Evolutionary conservation across 768 basidiomycete species (phyloP), one percentile per base, ranked within the genome.

Genomic region (Filobasidium floriforme): DNA sequence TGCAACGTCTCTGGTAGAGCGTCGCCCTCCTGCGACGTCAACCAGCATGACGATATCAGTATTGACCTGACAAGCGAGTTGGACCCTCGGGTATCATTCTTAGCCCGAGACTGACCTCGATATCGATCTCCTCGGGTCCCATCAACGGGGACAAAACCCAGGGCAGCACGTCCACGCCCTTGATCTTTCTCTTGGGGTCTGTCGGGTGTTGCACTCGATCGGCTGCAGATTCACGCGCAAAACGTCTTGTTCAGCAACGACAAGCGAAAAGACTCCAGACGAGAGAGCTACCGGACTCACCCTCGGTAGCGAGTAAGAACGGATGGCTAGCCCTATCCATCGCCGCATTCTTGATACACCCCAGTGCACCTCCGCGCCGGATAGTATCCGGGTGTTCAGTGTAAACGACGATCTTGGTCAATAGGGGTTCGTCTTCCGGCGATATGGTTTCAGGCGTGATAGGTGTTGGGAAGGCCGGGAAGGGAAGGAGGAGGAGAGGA

Each of bases 81-180:
- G n/a, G n/a, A n/a, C n/a, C n/a, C n/a, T n/a, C n/a, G n/a, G n/a
- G n/a, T n/a, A n/a, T n/a, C n/a, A n/a, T n/a, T n/a, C n/a, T 29
- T 60, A 5, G 18, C 32, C 37, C 59, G 18, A 37, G 63, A 70
- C 82, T 62, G 70, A 90, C 90, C 68, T 97, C 93, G 0, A 94
- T 82, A 65, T 96, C 92, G 67, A 90, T 87, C 78, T 98, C 96
- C 78, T 98, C 96, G 0, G 92, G 88, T 7, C 94, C 93, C 49
- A 94, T 92, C 1, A 99, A 81, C 0, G 96, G 94, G 0, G 93
- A 84, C 2, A 99, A 82, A 12, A 99, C 82, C 73, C 86, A 89
- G 0, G 90, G 88, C 11, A 98, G 82, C 1, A 88, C 84, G 77
- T 92, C 88, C 41, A 97, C 85, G 5, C 92, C 92, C 1, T 75